Evolutionary conservation across 2,329 filamentous ascomycete genomes (phyloP), one percentile per base, ranked within the genome.

Genomic region (Parafenestella ontariensis): DNA sequence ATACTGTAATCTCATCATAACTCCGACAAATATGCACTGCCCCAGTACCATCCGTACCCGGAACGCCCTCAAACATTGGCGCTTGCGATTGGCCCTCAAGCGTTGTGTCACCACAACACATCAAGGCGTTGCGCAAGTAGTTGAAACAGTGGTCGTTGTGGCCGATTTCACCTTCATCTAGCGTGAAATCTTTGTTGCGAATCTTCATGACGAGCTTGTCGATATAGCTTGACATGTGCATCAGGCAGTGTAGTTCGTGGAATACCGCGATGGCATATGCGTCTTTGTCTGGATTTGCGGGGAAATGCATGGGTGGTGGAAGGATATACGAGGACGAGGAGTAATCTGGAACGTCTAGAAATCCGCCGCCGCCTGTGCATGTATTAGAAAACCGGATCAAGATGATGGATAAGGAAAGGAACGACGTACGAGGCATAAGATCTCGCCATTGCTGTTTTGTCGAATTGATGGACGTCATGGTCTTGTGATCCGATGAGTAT

Each of bases 101-200:
- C 21, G 65, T 61, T 33, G 64, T 65, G 51, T 71, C 66, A 6
- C 63, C 67, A 26, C 42, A 52, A 31, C 67, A 71, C 58, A 68
- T 59, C 11, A 70, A 43, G 9, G 66, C 61, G 39, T 68, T 67
- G 24, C 66, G 49, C 26, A 71, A 26, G 40, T 71, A 71, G 31
- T 69, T 63, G 43, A 70, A 64, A 46, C 68, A 71, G 34, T 71
- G 68, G 31, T 69, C 66, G 31, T 66, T 69, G 26, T 71, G 68
- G 36, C 47, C 47, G n/a, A 69, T 44, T 26, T 52, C 39, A 6
- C 55, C 50, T 29, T 71, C 65, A 9, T 62, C 52, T 1, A 64
- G 24, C 3, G 28, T 43, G 8, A 52, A 59, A 24, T 66, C 62
- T 7, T 49, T 55, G 18, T 57, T 60, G 4, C 59, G 61, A 23